Base-by-base conservation (phyloP, 2,329 filamentous ascomycete genomes). In the Botrytis medusae region DNA sequence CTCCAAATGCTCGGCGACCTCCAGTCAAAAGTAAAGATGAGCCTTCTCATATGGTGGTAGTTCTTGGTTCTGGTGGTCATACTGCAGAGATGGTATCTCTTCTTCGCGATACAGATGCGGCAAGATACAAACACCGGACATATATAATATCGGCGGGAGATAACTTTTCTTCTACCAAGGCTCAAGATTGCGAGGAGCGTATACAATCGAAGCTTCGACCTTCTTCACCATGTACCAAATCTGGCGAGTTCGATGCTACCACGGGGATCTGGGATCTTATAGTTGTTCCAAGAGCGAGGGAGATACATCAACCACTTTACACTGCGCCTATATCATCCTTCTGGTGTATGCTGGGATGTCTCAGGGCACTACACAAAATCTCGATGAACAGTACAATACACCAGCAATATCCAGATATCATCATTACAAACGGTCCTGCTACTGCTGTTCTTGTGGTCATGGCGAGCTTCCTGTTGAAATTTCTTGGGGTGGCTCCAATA, bases 31-130 rank as follows among this genome's bases (percentile, higher is more conserved):
- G 75, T n/a, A 81, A 79, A 71, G 79, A 79, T 32, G 69, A 79
- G 6, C 84, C 84, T 40, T 85, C 86, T 10, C 90, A 95, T 81
- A 85, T 94, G 71, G 85, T 97, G 46, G 88, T 97, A 76, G 91
- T 98, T 40, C 91, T 98, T 37, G 96, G 96, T 70, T 97, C 93
- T 4, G 96, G 96, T 46, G 96, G 96, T 0, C 96, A 99, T 83
- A 98, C 96, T 0, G 91, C 94, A 65, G 96, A 99, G 83, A 97
- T 99, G 92, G 86, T 97, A 75, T 90, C 92, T 79, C 92, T 98
- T 85, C 89, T 99, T 78, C 84, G 86, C 77, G 88, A 87, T 77
- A 88, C 87, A 79, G 85, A 84, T 73, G 83, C 83, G 57, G 86
- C 85, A 76, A 62, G 81, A 71, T 81, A 82, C 79, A 83, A 91